These are phyloP conservation scores for Fusarium aywerte DNA, from an alignment of 2,329 filamentous ascomycete genomes.

Conservation along the genomic window DNA sequence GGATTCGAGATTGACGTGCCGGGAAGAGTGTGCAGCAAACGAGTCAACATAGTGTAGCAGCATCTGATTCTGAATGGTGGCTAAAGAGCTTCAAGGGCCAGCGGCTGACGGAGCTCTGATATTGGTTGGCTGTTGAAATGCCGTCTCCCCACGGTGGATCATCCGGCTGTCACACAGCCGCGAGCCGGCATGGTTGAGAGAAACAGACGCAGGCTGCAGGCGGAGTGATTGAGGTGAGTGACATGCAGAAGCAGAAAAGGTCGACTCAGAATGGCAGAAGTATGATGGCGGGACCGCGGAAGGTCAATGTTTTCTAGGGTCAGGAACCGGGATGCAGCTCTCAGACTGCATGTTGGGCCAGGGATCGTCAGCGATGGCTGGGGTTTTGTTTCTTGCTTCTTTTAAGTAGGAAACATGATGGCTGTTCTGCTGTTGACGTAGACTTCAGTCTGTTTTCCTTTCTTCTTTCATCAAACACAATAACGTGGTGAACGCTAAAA, in stretches of 20 bases:
- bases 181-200: slow-evolving; percentile 36
- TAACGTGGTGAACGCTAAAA: neutral
- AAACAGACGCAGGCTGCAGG: slow-evolving; percentile 34
- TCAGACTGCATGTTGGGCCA: slow-evolving; percentile 12
- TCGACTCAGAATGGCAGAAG: slow-evolving; percentile 19
- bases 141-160: slow-evolving; percentile 41
- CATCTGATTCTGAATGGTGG: slow-evolving; percentile 22
- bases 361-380: slow-evolving; percentile 19
- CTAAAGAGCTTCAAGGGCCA: slow-evolving; percentile 45
- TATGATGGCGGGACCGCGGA: slow-evolving; percentile 22
- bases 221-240: slow-evolving; percentile 40
- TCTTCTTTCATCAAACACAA: neutral
- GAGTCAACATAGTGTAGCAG: slow-evolving; percentile 18
- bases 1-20: slow-evolving; percentile 49
- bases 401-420: neutral
- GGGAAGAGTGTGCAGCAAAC: slow-evolving; percentile 40
- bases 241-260: slow-evolving; percentile 40
- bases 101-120: slow-evolving; percentile 62
- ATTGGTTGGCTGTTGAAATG: slow-evolving; percentile 59
- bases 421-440: neutral
- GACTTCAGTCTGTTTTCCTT: neutral
- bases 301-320: slow-evolving; percentile 24
- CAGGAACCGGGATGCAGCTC: slow-evolving; percentile 13
- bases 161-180: slow-evolving; percentile 45
- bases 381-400: slow-evolving; percentile 28